phyloP scores from a whole-genome alignment of 2,329 filamentous ascomycete species.

The Cercospora sp. region DNA sequence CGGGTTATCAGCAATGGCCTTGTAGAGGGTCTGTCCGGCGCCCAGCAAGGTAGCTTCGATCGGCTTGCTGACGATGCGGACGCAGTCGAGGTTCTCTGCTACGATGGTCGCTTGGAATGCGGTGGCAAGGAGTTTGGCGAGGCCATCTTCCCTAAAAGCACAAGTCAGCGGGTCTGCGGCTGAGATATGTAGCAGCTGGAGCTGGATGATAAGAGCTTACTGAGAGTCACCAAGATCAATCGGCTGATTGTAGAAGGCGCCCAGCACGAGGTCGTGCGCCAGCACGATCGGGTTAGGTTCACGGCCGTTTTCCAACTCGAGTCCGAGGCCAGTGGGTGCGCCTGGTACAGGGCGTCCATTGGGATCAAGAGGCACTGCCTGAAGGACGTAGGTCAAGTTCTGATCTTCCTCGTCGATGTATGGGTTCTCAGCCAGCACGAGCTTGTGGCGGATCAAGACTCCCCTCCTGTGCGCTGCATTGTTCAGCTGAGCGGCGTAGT shows the following conservation, averaged over 20 bases:
- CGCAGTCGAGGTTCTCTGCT: conserved; percentile 49
- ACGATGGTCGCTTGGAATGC: conserved; percentile 47
- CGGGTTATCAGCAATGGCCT: conserved; percentile 46
- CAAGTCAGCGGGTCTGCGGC: background rate
- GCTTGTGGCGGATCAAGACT: conserved; percentile 25
- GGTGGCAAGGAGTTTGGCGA: conserved; percentile 44
- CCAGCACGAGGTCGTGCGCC: conserved; percentile 48
- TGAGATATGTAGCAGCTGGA: background rate
- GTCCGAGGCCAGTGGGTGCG: conserved; percentile 15
- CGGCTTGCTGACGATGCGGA: conserved; percentile 44
- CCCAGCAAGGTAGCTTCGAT: conserved; percentile 52
- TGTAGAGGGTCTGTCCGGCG: conserved; percentile 49
- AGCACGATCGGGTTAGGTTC: conserved; percentile 27
- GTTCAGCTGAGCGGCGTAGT: conserved; percentile 34
- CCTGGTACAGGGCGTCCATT: conserved; percentile 20
- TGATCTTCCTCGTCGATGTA: conserved; percentile 18
- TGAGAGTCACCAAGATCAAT: conserved; percentile 44
- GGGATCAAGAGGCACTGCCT: conserved; percentile 24
- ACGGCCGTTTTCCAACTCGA: conserved; percentile 30
- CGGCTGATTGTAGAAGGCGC: conserved; percentile 48
- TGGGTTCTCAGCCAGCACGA: conserved; percentile 27
- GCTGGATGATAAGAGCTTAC: conserved; percentile 7
- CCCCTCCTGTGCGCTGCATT: conserved; percentile 34
- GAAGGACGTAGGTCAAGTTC: conserved; percentile 16
- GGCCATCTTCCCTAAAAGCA: conserved; percentile 29